phyloP scores from a whole-genome alignment of 2,329 filamentous ascomycete species.

The Daldinia eschscholtzii region DNA sequence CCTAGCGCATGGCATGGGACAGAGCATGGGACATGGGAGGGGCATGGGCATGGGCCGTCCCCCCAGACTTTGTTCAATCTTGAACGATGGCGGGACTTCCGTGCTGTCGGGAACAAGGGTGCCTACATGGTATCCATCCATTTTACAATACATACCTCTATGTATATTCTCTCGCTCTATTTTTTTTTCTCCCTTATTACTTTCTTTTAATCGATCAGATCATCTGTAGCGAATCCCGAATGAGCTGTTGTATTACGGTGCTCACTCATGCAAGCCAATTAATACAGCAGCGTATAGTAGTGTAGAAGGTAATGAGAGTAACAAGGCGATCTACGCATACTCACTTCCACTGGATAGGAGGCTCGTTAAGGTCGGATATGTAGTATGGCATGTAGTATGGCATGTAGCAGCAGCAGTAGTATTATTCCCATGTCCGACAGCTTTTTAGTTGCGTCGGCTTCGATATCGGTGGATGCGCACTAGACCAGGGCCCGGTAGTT shows the following conservation, averaged over 20 bases:
- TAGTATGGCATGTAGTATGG: conserved; percentile 27
- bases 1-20: conserved; percentile 12
- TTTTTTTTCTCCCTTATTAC: conserved; percentile 1
- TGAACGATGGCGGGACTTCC: conserved; percentile 42
- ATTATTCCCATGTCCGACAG: conserved; percentile 30
- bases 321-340: conserved; percentile 34
- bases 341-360: conserved; percentile 31
- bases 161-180: background rate
- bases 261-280: conserved; percentile 28
- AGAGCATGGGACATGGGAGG: too few species aligned
- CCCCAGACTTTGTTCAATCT: conserved; percentile 42
- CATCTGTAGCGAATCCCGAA: conserved; percentile 22
- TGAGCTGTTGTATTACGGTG: conserved; percentile 26
- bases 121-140: conserved; percentile 10
- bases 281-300: conserved; percentile 17
- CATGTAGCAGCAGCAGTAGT: conserved; percentile 13
- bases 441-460: conserved; percentile 23
- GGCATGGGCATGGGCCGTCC: conserved; percentile 22
- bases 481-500: conserved; percentile 34
- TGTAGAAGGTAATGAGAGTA: conserved; percentile 15
- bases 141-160: too few species aligned
- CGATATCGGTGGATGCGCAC: conserved; percentile 30
- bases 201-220: conserved; percentile 24
- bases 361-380: conserved; percentile 18
- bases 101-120: conserved; percentile 40